A percentile compares a stretch with the other conserved stretches of the same genome.
Evolutionary conservation across 2,329 filamentous ascomycete genomes (phyloP).

Genomic region (Aspergillus fumigatus): DNA sequence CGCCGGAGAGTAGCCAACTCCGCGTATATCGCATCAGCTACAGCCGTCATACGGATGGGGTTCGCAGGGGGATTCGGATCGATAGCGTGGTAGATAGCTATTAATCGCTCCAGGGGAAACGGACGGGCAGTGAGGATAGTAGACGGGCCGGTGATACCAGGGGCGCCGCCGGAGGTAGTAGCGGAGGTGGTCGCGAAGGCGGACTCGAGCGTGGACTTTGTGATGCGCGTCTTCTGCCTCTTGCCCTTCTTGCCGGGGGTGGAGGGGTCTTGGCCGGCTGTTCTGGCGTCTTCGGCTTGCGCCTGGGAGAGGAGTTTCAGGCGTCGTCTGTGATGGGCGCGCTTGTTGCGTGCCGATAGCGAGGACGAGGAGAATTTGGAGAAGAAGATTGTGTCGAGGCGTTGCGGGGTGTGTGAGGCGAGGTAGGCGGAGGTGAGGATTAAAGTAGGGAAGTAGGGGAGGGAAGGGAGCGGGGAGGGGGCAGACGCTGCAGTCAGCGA

Average conservation of each 20-base stretch:
- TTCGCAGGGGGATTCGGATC: constrained; percentile 43
- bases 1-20: constrained; percentile 45
- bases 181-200: constrained; percentile 38
- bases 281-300: constrained; percentile 31
- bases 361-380: constrained; percentile 45
- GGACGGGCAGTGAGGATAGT: constrained; percentile 39
- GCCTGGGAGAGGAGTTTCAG: constrained; percentile 39
- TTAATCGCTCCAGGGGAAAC: constrained; percentile 43
- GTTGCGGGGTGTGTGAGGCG: constrained; percentile 43
- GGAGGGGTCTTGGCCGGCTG: constrained; percentile 23
- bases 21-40: constrained; percentile 42
- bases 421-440: constrained; percentile 46
- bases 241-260: constrained; percentile 33
- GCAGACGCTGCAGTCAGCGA: constrained; percentile 19
- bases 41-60: constrained; percentile 29
- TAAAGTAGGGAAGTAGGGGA: constrained; percentile 45
- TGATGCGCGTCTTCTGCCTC: constrained; percentile 36
- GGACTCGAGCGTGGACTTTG: constrained; percentile 37
- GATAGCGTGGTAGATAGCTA: constrained; percentile 47
- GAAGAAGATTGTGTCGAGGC: constrained; percentile 47
- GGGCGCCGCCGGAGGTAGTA: constrained; percentile 27
- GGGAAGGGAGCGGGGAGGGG: constrained; percentile 30
- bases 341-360: constrained; percentile 40
- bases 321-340: constrained; percentile 39
- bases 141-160: constrained; percentile 33